A percentile compares a stretch with the other conserved stretches of the same genome.
Conservation (phyloP, 2,329 filamentous ascomycete genomes). For the Aspergillus jensenii region DNA sequence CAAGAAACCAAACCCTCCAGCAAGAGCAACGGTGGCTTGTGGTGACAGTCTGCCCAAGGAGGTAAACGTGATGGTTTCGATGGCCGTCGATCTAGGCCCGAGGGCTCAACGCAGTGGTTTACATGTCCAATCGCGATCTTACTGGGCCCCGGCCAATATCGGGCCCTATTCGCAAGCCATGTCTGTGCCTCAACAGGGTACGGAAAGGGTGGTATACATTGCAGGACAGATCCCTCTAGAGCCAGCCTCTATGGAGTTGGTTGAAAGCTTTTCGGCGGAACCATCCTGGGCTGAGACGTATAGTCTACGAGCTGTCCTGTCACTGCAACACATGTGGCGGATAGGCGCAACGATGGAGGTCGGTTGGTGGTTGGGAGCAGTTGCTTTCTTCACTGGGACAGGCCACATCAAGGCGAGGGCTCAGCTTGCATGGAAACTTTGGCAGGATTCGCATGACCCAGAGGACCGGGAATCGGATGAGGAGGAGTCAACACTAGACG, state of each 20-base stretch:
- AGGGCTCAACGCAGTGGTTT: slow-evolving; percentile 52
- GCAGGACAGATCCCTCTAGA: slow-evolving; percentile 91
- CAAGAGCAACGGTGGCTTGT: slow-evolving; percentile 79
- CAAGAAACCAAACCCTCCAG: slow-evolving; percentile 74
- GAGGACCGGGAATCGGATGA: slow-evolving; percentile 7
- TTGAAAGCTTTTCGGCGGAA: slow-evolving; percentile 23
- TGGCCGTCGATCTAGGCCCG: slow-evolving; percentile 44
- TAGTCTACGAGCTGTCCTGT: slow-evolving; percentile 63
- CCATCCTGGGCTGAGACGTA: slow-evolving; percentile 41
- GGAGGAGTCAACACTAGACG: slow-evolving; percentile 47
- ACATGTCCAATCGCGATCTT: slow-evolving; percentile 89
- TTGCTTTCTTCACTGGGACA: slow-evolving; percentile 68
- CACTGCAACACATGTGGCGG: slow-evolving; percentile 86
- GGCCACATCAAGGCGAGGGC: slow-evolving; percentile 36
- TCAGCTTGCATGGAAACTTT: slow-evolving; percentile 42
- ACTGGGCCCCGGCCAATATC: slow-evolving; percentile 98
- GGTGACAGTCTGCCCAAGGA: slow-evolving; percentile 64
- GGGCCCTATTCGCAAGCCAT: slow-evolving; percentile 94
- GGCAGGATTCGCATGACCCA: slow-evolving; percentile 42
- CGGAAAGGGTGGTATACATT: slow-evolving; percentile 58
- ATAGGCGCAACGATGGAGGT: slow-evolving; percentile 72
- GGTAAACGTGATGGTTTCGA: slow-evolving; percentile 61
- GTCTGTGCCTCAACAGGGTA: slow-evolving; percentile 30
- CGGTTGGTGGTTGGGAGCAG: slow-evolving; percentile 70
- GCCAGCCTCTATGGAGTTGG: slow-evolving; percentile 70